phyloP scores from a whole-genome alignment of 2,329 filamentous ascomycete species.

The Trichoderma oligosporum region DNA sequence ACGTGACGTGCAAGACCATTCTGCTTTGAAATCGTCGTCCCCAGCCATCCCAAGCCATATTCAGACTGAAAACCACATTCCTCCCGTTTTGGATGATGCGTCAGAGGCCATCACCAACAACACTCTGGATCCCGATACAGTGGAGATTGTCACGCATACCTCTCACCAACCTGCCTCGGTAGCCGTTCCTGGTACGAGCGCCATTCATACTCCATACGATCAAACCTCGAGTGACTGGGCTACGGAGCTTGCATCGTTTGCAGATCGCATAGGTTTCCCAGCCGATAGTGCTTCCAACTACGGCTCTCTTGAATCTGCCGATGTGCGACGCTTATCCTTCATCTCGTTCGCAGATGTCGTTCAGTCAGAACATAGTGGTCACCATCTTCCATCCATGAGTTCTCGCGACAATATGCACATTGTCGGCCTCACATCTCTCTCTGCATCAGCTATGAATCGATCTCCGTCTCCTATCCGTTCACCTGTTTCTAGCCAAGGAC shows the following conservation, averaged over 20 bases:
- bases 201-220: slow-evolving; percentile 35
- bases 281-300: slow-evolving; percentile 70
- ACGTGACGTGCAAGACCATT: slow-evolving; percentile 83
- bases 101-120: slow-evolving; percentile 88
- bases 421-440: slow-evolving; percentile 61
- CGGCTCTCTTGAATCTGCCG: slow-evolving; percentile 67
- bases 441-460: slow-evolving; percentile 52
- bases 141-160: slow-evolving; percentile 87
- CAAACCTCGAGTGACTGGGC: slow-evolving; percentile 49
- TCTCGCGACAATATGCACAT: slow-evolving; percentile 68
- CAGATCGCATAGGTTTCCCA: slow-evolving; percentile 40
- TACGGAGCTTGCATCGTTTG: slow-evolving; percentile 55
- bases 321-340: slow-evolving; percentile 83
- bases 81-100: slow-evolving; percentile 83
- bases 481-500: slow-evolving; percentile 67
- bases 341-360: slow-evolving; percentile 97
- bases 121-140: slow-evolving; percentile 77
- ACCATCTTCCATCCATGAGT: slow-evolving; percentile 44
- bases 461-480: slow-evolving; percentile 80
- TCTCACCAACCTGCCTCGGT: slow-evolving; percentile 76
- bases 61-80: slow-evolving; percentile 90
- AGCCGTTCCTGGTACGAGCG: slow-evolving; percentile 54
- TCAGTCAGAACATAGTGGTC: slow-evolving; percentile 71
- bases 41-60: slow-evolving; percentile 92
- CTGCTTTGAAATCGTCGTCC: slow-evolving; percentile 63